phyloP scores from a whole-genome alignment of 805 yeast genomes.

The Cyberlindnera bimundalis region DNA sequence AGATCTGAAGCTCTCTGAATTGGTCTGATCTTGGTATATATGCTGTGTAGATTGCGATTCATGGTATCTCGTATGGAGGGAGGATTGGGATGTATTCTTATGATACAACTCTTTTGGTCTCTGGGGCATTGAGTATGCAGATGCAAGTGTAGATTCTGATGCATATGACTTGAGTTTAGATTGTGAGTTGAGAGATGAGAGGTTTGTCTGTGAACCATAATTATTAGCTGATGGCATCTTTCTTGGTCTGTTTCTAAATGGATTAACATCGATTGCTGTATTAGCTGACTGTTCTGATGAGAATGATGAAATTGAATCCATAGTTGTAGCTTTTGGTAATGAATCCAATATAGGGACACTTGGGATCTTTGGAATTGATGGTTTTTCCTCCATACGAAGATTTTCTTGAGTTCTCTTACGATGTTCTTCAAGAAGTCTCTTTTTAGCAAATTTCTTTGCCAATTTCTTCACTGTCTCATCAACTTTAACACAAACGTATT shows the following conservation, averaged over 20 bases:
- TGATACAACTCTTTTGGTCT: conserved; percentile 6
- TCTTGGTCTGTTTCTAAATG: conserved; percentile 6
- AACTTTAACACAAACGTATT: conserved; percentile 58
- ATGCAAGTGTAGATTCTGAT: conserved; percentile 2
- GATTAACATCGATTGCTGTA: not conserved
- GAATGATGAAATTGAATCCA: conserved; percentile 11
- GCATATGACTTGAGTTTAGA: not conserved
- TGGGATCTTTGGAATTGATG: conserved; percentile 9
- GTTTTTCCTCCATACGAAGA: conserved; percentile 4
- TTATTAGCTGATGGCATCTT: conserved; percentile 1
- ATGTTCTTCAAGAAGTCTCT: conserved; percentile 12
- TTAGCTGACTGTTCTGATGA: conserved; percentile 4
- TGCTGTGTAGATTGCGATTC: not conserved
- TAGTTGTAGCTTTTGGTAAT: conserved; percentile 9
- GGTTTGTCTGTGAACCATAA: not conserved
- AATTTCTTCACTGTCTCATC: conserved; percentile 53
- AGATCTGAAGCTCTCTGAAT: not conserved
- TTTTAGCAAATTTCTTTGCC: conserved; percentile 32
- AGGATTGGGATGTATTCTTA: conserved; percentile 6
- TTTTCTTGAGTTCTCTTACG: conserved; percentile 6
- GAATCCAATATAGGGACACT: not conserved
- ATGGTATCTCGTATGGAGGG: conserved; percentile 6
- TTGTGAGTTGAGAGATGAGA: not conserved
- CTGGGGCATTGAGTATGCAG: conserved; percentile 1
- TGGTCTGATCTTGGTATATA: not conserved